phyloP scores from a whole-genome alignment of 2,329 filamentous ascomycete species.

The Diaporthe capsici region DNA sequence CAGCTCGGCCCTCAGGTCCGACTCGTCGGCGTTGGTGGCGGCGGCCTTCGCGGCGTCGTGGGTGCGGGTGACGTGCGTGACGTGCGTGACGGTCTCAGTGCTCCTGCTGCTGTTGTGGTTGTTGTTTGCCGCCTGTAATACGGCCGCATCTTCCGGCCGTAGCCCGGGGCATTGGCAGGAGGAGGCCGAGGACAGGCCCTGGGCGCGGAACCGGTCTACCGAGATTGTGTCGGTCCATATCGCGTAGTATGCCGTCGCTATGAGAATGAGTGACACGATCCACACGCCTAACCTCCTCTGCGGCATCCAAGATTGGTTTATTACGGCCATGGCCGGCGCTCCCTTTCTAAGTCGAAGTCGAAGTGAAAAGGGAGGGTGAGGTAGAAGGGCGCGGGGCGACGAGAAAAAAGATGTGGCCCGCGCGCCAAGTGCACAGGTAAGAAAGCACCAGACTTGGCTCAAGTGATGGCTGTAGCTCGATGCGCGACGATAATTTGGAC shows the following conservation, averaged over 20 bases:
- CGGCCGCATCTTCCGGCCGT: slow-evolving; percentile 3
- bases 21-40: slow-evolving; percentile 8
- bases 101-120: not conserved
- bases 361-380: not conserved
- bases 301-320: slow-evolving; percentile 10
- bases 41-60: not conserved
- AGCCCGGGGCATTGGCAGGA: not conserved
- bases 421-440: not conserved
- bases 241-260: slow-evolving; percentile 5
- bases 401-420: not conserved
- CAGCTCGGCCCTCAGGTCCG: slow-evolving; percentile 19
- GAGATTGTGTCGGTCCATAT: slow-evolving; percentile 17
- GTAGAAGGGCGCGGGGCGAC: no score
- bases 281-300: slow-evolving; percentile 22
- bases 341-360: not conserved
- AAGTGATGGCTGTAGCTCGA: not conserved
- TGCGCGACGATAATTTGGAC: not conserved
- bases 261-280: slow-evolving; percentile 9
- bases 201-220: not conserved
- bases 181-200: slow-evolving; percentile 11
- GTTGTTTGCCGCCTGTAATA: not conserved
- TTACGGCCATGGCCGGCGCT: slow-evolving; percentile 14
- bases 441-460: not conserved
- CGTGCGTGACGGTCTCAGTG: slow-evolving; percentile 23
- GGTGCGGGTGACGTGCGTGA: slow-evolving; percentile 16